Percentiles rank a stretch among this genome's conserved stretches.
Evolutionary conservation across 305 asterid genomes (phyloP).

Genomic region (Nicotiana rustica): DNA sequence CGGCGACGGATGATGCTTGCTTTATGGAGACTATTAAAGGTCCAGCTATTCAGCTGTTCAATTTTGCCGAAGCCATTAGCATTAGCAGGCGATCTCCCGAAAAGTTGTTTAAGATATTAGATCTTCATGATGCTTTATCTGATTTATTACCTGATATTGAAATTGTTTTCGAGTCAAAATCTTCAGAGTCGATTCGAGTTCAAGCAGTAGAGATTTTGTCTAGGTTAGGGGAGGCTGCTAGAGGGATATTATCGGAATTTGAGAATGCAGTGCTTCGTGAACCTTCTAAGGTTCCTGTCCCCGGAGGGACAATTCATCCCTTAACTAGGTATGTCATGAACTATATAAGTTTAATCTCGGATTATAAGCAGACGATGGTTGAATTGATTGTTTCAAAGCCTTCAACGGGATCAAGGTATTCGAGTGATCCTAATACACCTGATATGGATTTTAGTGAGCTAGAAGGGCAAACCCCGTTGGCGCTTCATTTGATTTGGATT

Average conservation of each 20-base stretch:
- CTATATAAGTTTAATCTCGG: constrained; percentile 46
- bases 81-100: constrained; percentile 73
- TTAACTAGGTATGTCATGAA: constrained; percentile 58
- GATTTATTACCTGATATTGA: constrained; percentile 58
- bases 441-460: constrained; percentile 45
- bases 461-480: constrained; percentile 45
- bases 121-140: constrained; percentile 69
- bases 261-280: constrained; percentile 51
- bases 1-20: constrained; percentile 61
- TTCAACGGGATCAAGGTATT: constrained; percentile 41
- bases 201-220: constrained; percentile 48
- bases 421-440: constrained; percentile 42
- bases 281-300: constrained; percentile 45
- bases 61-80: constrained; percentile 79
- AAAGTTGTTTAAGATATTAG: constrained; percentile 78
- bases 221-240: constrained; percentile 52
- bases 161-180: constrained; percentile 47
- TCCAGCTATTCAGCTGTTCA: constrained; percentile 69
- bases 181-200: constrained; percentile 48
- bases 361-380: constrained; percentile 41
- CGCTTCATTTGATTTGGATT: constrained; percentile 54
- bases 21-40: constrained; percentile 70
- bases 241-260: constrained; percentile 54
- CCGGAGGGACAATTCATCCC: constrained; percentile 54
- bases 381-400: constrained; percentile 49